Evolutionary conservation across 257 asterid species (phyloP), one percentile per base, ranked within the genome.

Genomic region (Ballota nigra): DNA sequence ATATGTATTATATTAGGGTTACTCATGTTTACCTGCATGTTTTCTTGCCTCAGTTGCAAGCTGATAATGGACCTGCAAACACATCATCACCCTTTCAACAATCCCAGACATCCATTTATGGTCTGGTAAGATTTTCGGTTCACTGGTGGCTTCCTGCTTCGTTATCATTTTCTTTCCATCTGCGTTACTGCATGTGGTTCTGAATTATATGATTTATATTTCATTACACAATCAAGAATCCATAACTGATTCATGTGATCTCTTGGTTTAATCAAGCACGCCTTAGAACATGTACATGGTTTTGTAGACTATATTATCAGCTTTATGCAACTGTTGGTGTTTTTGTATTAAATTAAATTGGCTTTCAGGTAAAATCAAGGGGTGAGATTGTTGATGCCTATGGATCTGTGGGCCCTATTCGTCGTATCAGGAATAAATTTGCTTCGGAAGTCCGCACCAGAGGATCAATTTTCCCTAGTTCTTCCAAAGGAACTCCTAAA

Each of bases 351-450:
- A 29, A 70, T 66, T 33, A 15, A 38, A 66, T 29, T 67, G 77
- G 26, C 75, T 68, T 82, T 65, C 86, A 93, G 98, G 90, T 51
- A 45, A 91, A 81, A 60, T 72, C 84, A 22, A 75, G 83, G 77
- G 81, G 78, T 61, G 88, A 82, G 60, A 70, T 63, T 3, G 72
- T 69, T 74, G 87, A 80, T 74, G 84, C 70, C 80, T 85, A 83
- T 82, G 96, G 96, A 71, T 86, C 98, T 28, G 89, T 73, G 69
- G 98, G 99, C 43, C 97, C 98, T 20, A 82, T 95, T 63, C 88
- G 96, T 53, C 88, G 88, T 20, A 73, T 83, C 33, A 80, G 88
- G 76, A 86, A 79, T 70, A 95, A 75, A 72, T 85, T 87, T 82
- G 83, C 90, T 64, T 81, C 94, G 29, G 97, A 88, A 80, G 77